Base-by-base conservation (phyloP, 345 rosid species). In the Eucalyptus curtisii region DNA sequence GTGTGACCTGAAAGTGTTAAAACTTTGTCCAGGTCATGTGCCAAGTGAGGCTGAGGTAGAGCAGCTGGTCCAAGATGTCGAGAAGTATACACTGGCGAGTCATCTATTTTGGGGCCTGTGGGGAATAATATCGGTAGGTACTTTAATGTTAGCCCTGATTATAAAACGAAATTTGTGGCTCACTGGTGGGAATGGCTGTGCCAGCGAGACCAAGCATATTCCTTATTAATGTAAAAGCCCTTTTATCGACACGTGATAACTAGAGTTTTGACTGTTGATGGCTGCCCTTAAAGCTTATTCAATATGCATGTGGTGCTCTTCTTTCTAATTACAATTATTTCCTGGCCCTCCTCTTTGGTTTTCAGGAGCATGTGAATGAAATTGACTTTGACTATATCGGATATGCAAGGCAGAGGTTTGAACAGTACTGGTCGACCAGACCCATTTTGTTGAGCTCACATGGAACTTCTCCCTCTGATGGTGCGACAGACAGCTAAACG, bases 101-200 rank as follows among this genome's bases (percentile, higher is more conserved):
- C 96, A 95, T 92, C 91, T 95, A 6, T 71, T 89, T 57, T 95
- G 98, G 98, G 96, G 96, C 42, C 64, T 95, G 87, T 95, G 97
- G 97, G 97, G 97, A 86, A 92, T 95, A 87, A 94, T 93, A 49
- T 94, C 95, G 90, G 94, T 94, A 92, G 52, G 86, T 87, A 40
- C n/a, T 85, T 16, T 27, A 30, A 15, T 52, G 31, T 50, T 53
- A 84, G 24, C 79, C 64, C 79, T 82, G 64, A 55, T 81, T 33
- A 16, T 30, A 48, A 42, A 4, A 7, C 17, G 1, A 42, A 44
- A 37, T 52, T 10, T 50, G 57, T 79, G 59, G 86, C 50, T 37
- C 20, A 25, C 44, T 53, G 33, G 53, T 52, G 37, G 31, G 48
- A 66, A 53, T 16, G 61, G 89, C 84, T 71, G 49, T 50, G 81